Base-by-base conservation (phyloP, 148 eudicot species). In the Persicaria maculosa region DNA sequence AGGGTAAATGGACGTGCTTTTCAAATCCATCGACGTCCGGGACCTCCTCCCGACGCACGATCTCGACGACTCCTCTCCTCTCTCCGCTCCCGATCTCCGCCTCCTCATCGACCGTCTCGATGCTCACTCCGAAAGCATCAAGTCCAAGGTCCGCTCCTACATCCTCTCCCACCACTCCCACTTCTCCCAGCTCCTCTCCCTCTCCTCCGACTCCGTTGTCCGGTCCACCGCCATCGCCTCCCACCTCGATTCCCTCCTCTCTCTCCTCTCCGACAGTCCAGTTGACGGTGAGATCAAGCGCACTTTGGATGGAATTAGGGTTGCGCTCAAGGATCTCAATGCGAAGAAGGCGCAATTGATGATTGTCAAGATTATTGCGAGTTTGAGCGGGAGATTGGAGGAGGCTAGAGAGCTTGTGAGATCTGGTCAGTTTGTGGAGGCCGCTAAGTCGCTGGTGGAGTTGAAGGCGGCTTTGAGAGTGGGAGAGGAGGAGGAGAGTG, bases 1-100 rank as follows among this genome's bases (percentile, higher is more conserved):
- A 46, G 5, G 48, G 31, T 64, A 53, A 48, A 93, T 93, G 98
- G 97, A 91, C 19, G 91, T 76, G 0, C 82, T 89, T 0, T 84
- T 81, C 84, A 77, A 83, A 4, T 78, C 93, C 47, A 86, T 89
- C 74, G 77, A 84, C 78, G 84, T 93, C 5, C 88, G 85, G 0
- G 95, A 89, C 47, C 88, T 94, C 1, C 89, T 91, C 74, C 80
- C 97, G 5, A 61, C 93, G 19, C 52, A 77, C 75, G 84, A 85
- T 76, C 72, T 81, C 77, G 84, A 83, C 83, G 89, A 85, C 3
- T 74, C 95, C 0, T 88, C 98, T 0, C 97, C 96, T 0, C 81
- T 94, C 22, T 90, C 98, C 5, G 90, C 97, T 2, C 97, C 97
- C 4, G 98, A 94, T 80, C 98, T 94, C 83, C 97, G 93, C 31